Conservation (phyloP, 768 basidiomycete genomes). For the Mycena leptocephala region DNA sequence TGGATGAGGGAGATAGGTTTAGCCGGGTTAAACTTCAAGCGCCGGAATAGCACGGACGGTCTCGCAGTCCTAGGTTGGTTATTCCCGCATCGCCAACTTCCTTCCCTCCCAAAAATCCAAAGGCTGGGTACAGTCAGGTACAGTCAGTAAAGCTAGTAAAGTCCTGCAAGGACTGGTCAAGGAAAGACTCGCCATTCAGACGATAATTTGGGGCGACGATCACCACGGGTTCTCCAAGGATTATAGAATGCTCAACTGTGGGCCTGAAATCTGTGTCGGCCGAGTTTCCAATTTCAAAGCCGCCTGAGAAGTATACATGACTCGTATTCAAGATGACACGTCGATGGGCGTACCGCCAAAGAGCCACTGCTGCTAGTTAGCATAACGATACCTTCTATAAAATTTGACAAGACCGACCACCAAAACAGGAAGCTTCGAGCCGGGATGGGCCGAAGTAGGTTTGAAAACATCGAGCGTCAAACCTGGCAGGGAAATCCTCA, state of each 20-base stretch:
- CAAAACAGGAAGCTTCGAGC: conserved; percentile 11
- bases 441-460: background rate
- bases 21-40: background rate
- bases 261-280: background rate
- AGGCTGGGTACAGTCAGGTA: background rate
- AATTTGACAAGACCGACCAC: background rate
- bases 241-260: background rate
- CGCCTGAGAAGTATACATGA: background rate
- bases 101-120: conserved; percentile 10
- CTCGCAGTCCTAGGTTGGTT: conserved; percentile 16
- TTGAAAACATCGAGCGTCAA: background rate
- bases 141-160: background rate
- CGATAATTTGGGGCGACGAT: background rate
- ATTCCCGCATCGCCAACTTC: conserved; percentile 11
- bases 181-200: background rate
- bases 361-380: background rate
- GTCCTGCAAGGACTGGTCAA: too few relatives aligned
- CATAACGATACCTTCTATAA: background rate
- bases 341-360: background rate
- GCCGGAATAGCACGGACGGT: conserved; percentile 1
- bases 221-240: background rate
- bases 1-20: background rate
- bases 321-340: background rate
- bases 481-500: background rate
- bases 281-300: background rate